Base-by-base conservation (phyloP, 2,329 filamentous ascomycete species). In the Colletotrichum sp. region DNA sequence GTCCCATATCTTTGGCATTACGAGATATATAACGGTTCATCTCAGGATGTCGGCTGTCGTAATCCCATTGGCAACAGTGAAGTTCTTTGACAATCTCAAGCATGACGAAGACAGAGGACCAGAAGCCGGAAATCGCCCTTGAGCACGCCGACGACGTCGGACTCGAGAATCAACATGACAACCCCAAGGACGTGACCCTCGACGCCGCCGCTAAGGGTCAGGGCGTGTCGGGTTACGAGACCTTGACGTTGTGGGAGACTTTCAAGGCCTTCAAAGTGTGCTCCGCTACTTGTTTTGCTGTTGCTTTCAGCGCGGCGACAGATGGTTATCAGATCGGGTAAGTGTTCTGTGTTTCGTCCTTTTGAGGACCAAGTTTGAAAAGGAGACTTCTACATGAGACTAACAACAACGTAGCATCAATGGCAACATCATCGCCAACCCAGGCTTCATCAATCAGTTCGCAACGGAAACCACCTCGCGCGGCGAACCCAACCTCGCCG, bases 361-460 rank as follows among this genome's bases (percentile, higher is more conserved):
- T 8, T 4, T 5, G 5, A 62, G 59, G 32, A 62, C 57, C 57
- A 2, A 3, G 39, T 62, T 2, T 49, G 9, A 21, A 1, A 49
- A 26, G 18, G 10, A 21, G 59, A 32, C 18, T 1, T 32, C 12
- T 6, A 15, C 34, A 64, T 15, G n/a, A 64, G 21, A 57, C 65
- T 34, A 16, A 68, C 44, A 34, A 59, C 30, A 8, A 28, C 26
- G n/a, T 66, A 85, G 80, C 24, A 80, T 86, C 13, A 86, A 85
- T 62, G 82, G 81, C 10, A 82, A 83, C 59, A 82, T 86, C 57
- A 80, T 85, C 24, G 82, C 85, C 18, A 86, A 86, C 75, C 80
- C 82, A 59, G 85, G 84, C 7, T 86, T 86, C 67, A 82, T 86
- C 55, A 72, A 68, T 15, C 83, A 85, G 36, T 83, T 86, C 72